Evolutionary conservation across 1,139 yeast species (phyloP), one percentile per base, ranked within the genome.

Genomic region (Taphrina deformans): DNA sequence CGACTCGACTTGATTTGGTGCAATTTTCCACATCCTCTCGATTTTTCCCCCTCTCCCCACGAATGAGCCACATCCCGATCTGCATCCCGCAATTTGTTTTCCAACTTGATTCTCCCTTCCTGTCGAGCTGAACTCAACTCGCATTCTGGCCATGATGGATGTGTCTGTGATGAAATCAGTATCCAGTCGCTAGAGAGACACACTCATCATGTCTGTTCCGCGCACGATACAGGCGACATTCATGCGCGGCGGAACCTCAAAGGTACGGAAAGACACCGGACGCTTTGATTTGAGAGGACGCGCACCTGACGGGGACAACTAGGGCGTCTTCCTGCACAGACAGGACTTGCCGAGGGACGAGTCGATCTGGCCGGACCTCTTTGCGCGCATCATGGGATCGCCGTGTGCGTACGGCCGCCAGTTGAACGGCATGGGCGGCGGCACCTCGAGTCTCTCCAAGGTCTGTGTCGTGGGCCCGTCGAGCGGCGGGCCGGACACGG

Each of bases 391-490:
- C 35, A 51, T 51, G 55, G 55, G 55, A 2, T 51, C 55, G n/a
- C 55, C 55, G 24, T 51, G 55, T 23, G 14, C 55, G 16, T 26
- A 51, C 27, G 12, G 21, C 10, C 40, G 55, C 12, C 55, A 51
- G n/a, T 33, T 51, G 40, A 51, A 51, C 21, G 55, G 55, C 16
- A 51, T 51, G 55, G 55, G 55, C n/a, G 55, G 55, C n/a, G 55
- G 55, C 14, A 29, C 31, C 23, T 51, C 55, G 18, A 51, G 55
- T 7, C 27, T 51, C 9, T 51, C 55, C 10, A 51, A 51, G 55
- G 31, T 51, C n/a, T 51, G 55, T 18, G 16, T 51, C 27, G 41
- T 51, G 0, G 55, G 41, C 4, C 16, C 9, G 12, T 9, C 26
- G 9, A 6, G 16, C 9, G 10, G 5, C 2, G 1, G 12, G 41